Evolutionary conservation across 441 rosid species (phyloP), one percentile per base, ranked within the genome.

Genomic region (Syzygium syzygioides): DNA sequence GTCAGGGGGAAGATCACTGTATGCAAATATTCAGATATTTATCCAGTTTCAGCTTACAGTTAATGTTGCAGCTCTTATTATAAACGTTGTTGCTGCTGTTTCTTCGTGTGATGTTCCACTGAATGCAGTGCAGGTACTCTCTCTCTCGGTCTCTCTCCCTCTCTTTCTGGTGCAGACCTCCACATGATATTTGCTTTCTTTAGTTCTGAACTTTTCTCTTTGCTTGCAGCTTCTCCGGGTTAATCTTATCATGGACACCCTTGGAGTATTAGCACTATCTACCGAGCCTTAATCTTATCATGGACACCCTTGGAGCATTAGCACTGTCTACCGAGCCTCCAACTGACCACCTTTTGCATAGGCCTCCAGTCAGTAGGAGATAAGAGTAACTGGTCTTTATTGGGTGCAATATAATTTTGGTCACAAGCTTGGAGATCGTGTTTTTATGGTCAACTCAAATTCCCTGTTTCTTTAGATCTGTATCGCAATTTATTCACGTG

Each of bases 251-350:
- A 97, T 98, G 99, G 99, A 98, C 92, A 98, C 99, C 34, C 99
- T 98, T 91, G 99, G 99, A 83, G 99, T 98, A 48, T 90, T 98
- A 89, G 99, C 99, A 85, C 34, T 32, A 32, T 32, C 34, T 32
- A 32, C 99, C 20, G 99, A 98, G 48, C 48, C 48, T 98, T 90
- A 98, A 98, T 92, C 99, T 98, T 89, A 98, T 98, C 87, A 97
- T 98, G 99, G 99, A 98, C 92, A 98, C 99, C 34, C 99, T 98
- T 91, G 99, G 99, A 80, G 99, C 99, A 48, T 90, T 98, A 89
- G 99, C 99, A 85, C 91, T 97, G 93, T 99, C 99, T 87, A 98
- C 99, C 20, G 99, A 98, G 90, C 99, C 99, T 86, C 99, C 99
- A 30, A 96, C 99, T 4, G 98, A 98, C 91, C 99, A 98, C 92